phyloP scores from a whole-genome alignment of 1,139 yeast genomes.

The Debaryomycetaceae sp. region DNA sequence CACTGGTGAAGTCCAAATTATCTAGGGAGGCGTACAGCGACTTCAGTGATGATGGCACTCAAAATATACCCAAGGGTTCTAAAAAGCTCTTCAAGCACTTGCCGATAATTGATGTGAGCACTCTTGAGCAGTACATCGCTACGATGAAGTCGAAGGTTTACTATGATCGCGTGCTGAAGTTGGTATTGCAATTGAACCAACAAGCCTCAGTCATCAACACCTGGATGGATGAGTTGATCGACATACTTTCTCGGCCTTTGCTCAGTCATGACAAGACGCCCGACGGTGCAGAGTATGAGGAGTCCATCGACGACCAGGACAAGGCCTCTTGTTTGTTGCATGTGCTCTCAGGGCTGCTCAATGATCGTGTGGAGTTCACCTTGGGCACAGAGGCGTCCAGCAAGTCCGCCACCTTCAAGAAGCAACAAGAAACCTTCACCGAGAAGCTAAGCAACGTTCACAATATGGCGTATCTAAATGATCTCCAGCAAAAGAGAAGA shows the following conservation, averaged over 20 bases:
- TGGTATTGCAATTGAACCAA: slow-evolving; percentile 40
- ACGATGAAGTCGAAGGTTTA: slow-evolving; percentile 20
- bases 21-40: slow-evolving; percentile 19
- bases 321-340: slow-evolving; percentile 61
- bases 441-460: slow-evolving; percentile 23
- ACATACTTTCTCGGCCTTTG: slow-evolving; percentile 43
- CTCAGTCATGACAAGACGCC: slow-evolving; percentile 45
- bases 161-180: slow-evolving; percentile 17
- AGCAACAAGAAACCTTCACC: slow-evolving; percentile 23
- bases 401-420: slow-evolving; percentile 18
- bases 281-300: slow-evolving; percentile 76
- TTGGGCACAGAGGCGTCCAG: slow-evolving; percentile 23
- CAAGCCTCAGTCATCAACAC: slow-evolving; percentile 56
- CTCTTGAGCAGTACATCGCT: slow-evolving; percentile 13
- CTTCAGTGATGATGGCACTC: slow-evolving; percentile 28
- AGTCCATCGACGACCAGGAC: slow-evolving; percentile 71
- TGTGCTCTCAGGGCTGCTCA: slow-evolving; percentile 50
- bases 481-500: slow-evolving; percentile 28
- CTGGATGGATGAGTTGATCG: slow-evolving; percentile 47
- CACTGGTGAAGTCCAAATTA: slow-evolving; percentile 23
- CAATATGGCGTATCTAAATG: slow-evolving; percentile 23
- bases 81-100: slow-evolving; percentile 28
- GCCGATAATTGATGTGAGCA: slow-evolving; percentile 22
- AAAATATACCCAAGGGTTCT: slow-evolving; percentile 31
- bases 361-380: slow-evolving; percentile 46